These are phyloP conservation scores for Endothia cerciana DNA, from an alignment of 2,329 filamentous ascomycete genomes.

Conservation along the genomic window DNA sequence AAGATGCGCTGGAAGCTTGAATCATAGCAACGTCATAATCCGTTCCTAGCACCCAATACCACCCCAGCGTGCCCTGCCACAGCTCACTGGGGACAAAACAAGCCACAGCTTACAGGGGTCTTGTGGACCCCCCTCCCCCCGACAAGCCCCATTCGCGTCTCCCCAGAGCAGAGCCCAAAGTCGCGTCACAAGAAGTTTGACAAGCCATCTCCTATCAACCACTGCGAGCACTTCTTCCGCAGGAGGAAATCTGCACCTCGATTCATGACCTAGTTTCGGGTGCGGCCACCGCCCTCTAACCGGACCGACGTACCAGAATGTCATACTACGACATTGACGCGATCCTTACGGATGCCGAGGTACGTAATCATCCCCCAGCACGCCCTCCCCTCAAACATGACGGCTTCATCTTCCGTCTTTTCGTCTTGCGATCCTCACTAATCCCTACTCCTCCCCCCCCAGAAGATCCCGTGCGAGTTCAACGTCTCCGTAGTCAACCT, in stretches of 20 bases:
- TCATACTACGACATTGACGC: slow-evolving; percentile 86
- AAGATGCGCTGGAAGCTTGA: background rate
- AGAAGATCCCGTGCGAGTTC: slow-evolving; percentile 97
- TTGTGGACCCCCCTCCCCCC: no score
- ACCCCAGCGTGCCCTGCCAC: background rate
- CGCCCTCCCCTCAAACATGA: no score
- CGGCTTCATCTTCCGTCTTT: background rate
- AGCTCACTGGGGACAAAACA: background rate
- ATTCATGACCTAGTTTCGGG: background rate
- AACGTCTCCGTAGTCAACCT: slow-evolving; percentile 86
- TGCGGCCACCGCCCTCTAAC: background rate
- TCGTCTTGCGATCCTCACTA: background rate
- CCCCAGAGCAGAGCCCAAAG: background rate
- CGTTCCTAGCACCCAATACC: no score
- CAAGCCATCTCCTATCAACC: background rate
- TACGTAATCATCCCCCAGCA: slow-evolving; percentile 42
- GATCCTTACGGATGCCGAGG: slow-evolving; percentile 84
- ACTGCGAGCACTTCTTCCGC: background rate
- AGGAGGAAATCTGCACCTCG: background rate
- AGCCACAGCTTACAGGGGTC: slow-evolving; percentile 3
- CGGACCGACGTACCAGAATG: slow-evolving; percentile 47
- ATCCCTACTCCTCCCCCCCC: slow-evolving; percentile 1
- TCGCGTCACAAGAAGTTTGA: background rate
- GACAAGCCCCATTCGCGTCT: slow-evolving; percentile 26
- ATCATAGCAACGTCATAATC: background rate